A percentile compares a stretch with the other conserved stretches of the same genome.
Evolutionary conservation across 139 green algal genomes (phyloP).

Genomic region (Chlorella sp.): DNA sequence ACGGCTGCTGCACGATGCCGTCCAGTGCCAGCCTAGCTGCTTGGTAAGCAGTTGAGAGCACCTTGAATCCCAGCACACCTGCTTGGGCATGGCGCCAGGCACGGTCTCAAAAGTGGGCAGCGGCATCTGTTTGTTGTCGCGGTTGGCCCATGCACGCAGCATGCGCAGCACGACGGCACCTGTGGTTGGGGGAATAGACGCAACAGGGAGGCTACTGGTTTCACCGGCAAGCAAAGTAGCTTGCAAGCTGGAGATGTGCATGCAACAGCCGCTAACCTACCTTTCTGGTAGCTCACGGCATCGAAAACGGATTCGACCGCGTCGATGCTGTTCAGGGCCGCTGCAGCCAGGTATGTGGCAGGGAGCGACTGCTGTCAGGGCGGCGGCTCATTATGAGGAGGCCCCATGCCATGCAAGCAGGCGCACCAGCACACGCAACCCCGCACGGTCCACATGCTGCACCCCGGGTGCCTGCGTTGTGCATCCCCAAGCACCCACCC

Average conservation of each 20-base stretch:
- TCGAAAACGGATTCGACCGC: constrained; percentile 74
- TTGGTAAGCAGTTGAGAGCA: too few species aligned
- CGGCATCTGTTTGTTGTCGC: neutral
- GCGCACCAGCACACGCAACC: too few species aligned
- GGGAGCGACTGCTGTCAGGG: too few species aligned
- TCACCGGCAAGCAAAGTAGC: too few species aligned
- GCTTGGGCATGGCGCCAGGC: neutral
- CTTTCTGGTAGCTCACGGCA: constrained; percentile 82
- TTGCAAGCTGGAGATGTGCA: too few species aligned
- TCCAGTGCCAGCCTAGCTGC: too few species aligned
- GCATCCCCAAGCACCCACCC: too few species aligned
- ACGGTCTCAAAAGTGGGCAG: neutral
- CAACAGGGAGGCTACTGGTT: too few species aligned
- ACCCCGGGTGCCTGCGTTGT: too few species aligned
- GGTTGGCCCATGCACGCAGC: constrained; percentile 81
- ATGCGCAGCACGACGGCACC: constrained; percentile 85
- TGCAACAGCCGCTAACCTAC: constrained; percentile 25
- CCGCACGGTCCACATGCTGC: too few species aligned
- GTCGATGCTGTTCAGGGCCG: constrained; percentile 43
- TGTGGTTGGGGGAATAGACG: neutral
- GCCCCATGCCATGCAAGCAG: too few species aligned
- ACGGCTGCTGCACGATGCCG: neutral
- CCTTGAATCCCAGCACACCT: constrained; percentile 2
- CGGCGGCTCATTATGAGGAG: neutral
- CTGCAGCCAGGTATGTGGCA: neutral